Base-by-base conservation (phyloP, 2,329 filamentous ascomycete species). In the Cytospora piceae region DNA sequence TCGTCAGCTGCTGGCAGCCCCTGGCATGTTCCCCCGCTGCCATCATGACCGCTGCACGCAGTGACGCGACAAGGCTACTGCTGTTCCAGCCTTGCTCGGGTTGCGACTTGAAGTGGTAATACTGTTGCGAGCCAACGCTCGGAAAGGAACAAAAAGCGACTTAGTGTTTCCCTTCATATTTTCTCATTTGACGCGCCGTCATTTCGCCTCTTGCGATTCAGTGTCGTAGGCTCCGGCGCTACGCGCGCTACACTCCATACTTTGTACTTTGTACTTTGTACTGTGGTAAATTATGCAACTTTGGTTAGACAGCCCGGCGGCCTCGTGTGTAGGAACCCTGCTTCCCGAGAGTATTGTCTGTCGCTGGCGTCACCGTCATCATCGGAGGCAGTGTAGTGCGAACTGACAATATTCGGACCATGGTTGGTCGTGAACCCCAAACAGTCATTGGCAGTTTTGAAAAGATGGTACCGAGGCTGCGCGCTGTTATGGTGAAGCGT, bases 401-500 rank as follows among this genome's bases (percentile, higher is more conserved):
- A 55, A 55, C 55, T 42, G 52, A 24, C 52, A 51, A 31, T n/a
- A 15, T 29, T 29, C 42, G 34, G 63, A 51, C 63, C 54, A 59
- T 61, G 59, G 34, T 54, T 49, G 46, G 20, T 46, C 51, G 24
- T 62, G 37, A 22, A 42, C 52, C 32, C 37, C 6, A 37, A 34
- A 52, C 22, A 56, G 31, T n/a, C 51, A 32, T 42, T 37, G 52
- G 51, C 51, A 58, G 39, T 39, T 42, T 61, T 64, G n/a, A 51
- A 39, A 55, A 56, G 27, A 61, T 53, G 65, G 37, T 57, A 61
- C 57, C 65, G 52, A 67, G 65, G 57, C 5, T 61, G 61, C 61
- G 65, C 42, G 65, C 61, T 64, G 42, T 58, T 52, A 67, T 59
- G 32, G 39, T 62, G 60, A 62, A 54, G 62, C 65, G 58, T 61